These are phyloP conservation scores for Trifolium pratense DNA, from an alignment of 306 rosid species.

Conservation along the genomic window DNA sequence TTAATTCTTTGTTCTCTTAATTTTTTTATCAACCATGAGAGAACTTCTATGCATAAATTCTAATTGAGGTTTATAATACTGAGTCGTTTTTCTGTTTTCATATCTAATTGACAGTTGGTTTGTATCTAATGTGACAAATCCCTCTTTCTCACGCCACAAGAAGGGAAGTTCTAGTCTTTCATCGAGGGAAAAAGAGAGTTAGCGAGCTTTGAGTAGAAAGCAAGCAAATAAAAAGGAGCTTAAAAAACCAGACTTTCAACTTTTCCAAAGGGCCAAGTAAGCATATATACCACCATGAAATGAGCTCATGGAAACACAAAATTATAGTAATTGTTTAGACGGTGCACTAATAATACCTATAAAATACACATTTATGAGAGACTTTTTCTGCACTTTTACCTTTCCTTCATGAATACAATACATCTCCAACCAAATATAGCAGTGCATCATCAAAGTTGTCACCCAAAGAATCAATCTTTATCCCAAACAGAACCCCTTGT, in stretches of 20 bases:
- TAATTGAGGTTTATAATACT: not conserved
- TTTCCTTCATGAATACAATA: constrained; percentile 58
- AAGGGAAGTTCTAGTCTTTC: constrained; percentile 39
- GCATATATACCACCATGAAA: constrained; percentile 73
- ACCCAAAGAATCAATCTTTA: constrained; percentile 78
- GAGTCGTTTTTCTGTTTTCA: not conserved
- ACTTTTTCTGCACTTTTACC: constrained; percentile 43
- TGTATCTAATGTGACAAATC: constrained; percentile 29
- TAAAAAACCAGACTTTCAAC: constrained; percentile 52
- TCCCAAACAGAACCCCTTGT: constrained; percentile 55
- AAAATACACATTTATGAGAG: constrained; percentile 51
- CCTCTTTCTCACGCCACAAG: constrained; percentile 53
- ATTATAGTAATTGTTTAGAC: constrained; percentile 39
- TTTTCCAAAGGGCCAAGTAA: constrained; percentile 74
- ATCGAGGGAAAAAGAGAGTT: constrained; percentile 28
- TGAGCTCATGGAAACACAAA: constrained; percentile 38
- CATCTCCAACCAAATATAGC: constrained; percentile 56
- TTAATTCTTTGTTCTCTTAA: not conserved
- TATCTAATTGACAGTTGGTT: constrained; percentile 2
- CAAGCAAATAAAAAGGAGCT: constrained; percentile 68
- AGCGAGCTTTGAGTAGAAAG: constrained; percentile 73
- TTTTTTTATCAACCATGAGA: constrained; percentile 1
- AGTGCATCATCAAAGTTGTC: constrained; percentile 50
- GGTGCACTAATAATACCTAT: constrained; percentile 51
- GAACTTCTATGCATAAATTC: constrained; percentile 4